Base-by-base conservation (phyloP, 495 filamentous ascomycete species). In the Penicillium ochrochloron region DNA sequence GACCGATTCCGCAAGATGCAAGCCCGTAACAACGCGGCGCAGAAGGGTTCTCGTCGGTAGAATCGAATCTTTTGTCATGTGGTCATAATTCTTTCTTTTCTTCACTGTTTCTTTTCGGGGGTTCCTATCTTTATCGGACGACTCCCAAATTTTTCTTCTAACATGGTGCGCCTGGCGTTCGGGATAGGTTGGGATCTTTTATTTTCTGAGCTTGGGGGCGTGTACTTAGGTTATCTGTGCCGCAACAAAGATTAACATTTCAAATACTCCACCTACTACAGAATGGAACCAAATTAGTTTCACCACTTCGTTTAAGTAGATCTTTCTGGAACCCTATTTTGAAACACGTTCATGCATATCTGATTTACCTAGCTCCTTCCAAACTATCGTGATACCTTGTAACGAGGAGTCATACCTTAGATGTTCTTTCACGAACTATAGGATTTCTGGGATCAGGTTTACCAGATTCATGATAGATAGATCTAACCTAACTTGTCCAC, bases 1-100 rank as follows among this genome's bases (percentile, higher is more conserved):
- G 91, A 93, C 69, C 89, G 90, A 25, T 94, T 96, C 81, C 85
- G 90, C 69, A 88, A 84, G 78, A 91, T 96, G 85, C 90, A 88
- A 66, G 85, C 86, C 69, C 89, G 89, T 76, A 86, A 90, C 73
- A 86, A 76, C 68, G 80, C 80, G 39, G 77, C 76, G 46, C 60
- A 83, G 69, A 87, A 85, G 74, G 80, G 80, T 29, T 72, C 75
- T 51, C 74, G 73, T 57, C 75, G 44, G 44, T 23, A 48, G 72
- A 60, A 34, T 61, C 59, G 46, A 33, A 50, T 51, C 15, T 2
- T 17, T 8, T 23, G 1, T 39, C 14, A 60, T 62, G 55, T 23
- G 39, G 52, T 25, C 27, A 29, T 59, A 48, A 17, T 57, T 29
- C 56, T 34, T 59, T 57, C 29, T 34, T 41, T 42, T 12, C 27